Evolutionary conservation across 106 monocot genomes (phyloP).

Genomic region (Triglochin maritima): DNA sequence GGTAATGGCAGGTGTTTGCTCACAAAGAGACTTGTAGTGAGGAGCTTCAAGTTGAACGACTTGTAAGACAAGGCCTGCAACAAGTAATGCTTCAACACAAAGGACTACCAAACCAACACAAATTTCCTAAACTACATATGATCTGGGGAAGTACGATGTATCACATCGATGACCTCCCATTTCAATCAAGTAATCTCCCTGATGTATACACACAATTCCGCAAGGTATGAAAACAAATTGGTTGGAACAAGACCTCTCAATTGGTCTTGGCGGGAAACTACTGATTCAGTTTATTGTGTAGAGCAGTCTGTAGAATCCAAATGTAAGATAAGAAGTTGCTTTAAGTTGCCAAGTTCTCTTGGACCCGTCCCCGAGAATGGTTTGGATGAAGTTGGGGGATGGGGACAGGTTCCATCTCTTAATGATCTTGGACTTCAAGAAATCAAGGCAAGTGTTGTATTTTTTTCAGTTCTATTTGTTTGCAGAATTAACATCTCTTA

Average conservation of each 20-base stretch:
- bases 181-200: constrained; percentile 39
- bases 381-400: constrained; percentile 53
- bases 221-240: constrained; percentile 47
- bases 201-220: constrained; percentile 95
- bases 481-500: too few relatives aligned
- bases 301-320: constrained; percentile 75
- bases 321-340: constrained; percentile 53
- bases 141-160: constrained; percentile 94
- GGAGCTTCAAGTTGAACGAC: constrained; percentile 64
- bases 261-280: too few relatives aligned
- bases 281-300: background rate
- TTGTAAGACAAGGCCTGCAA: constrained; percentile 40
- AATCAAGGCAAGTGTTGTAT: constrained; percentile 35
- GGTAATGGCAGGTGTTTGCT: constrained; percentile 34
- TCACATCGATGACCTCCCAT: constrained; percentile 89
- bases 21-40: constrained; percentile 93
- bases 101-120: constrained; percentile 11
- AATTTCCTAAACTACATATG: constrained; percentile 46
- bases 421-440: constrained; percentile 43
- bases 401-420: constrained; percentile 64
- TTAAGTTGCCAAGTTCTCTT: constrained; percentile 55
- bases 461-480: background rate
- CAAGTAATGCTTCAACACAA: constrained; percentile 23
- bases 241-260: too few relatives aligned
- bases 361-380: constrained; percentile 42